Evolutionary conservation across 805 yeast species (phyloP), one percentile per base, ranked within the genome.

Genomic region (Candida dendrica): DNA sequence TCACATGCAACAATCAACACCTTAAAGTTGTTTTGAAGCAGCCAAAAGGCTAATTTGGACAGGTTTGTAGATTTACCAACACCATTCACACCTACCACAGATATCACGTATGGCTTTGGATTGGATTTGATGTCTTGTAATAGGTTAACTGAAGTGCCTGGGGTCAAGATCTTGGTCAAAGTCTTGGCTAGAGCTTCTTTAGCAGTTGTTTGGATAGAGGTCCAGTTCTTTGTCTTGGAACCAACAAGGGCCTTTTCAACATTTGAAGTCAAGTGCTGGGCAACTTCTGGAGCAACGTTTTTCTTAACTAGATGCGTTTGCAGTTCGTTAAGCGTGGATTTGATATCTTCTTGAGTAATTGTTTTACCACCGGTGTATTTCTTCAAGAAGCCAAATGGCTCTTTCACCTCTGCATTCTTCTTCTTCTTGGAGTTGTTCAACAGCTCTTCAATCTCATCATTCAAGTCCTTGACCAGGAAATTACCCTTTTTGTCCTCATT

Each of bases 21-120:
- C 50, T 76, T 79, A 60, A 86, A 72, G 56, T 91, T 80, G 61
- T 93, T 91, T 57, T 93, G 97, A 43, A 91, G 65, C 40, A 91
- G 71, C 98, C 98, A 91, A 61, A 86, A 91, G 2, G 96, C 98
- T 40, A 91, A 66, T 62, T 91, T 91, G 20, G 98, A 93, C 47
- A 91, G 68, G 56, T 91, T 93, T 2, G 98, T 91, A 0, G 98
- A 91, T 62, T 91, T 91, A 13, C 98, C 98, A 34, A 91, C 98
- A 36, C 98, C 98, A 61, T 91, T 91, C 17, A 91, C 98, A 34
- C 98, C 98, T 20, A 91, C 98, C 18, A 91, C 91, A 1, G 97
- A 89, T 43, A 91, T 87, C n/a, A 91, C 96, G 51, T 87, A 91
- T 2, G 98, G 97, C 15, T 52, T 56, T 3, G 46, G 32, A 7